phyloP scores from a whole-genome alignment of 2,329 filamentous ascomycete species.

The Bipolaris gigantea region DNA sequence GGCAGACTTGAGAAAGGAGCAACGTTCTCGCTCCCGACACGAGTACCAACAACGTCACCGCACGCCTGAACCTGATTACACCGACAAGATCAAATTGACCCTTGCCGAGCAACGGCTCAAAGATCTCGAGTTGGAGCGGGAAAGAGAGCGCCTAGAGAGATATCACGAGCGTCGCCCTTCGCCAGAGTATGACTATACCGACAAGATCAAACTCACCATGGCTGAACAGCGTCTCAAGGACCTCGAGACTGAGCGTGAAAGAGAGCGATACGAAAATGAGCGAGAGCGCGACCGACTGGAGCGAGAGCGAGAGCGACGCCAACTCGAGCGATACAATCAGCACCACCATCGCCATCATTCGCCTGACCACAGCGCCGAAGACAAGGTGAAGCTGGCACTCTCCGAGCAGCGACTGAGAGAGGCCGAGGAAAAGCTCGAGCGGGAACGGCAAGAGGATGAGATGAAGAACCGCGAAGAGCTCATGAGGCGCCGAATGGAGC shows the following conservation, averaged over 20 bases:
- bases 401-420: constrained; percentile 42
- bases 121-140: constrained; percentile 38
- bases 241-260: constrained; percentile 7
- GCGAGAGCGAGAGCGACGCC: constrained; percentile 36
- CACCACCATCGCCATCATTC: constrained; percentile 9
- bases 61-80: constrained; percentile 10
- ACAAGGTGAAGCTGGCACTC: constrained; percentile 42
- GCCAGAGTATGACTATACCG: constrained; percentile 6
- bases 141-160: constrained; percentile 37
- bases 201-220: constrained; percentile 10
- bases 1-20: constrained; percentile 29
- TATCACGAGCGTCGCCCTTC: neutral
- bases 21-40: constrained; percentile 30
- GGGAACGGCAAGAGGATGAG: constrained; percentile 40
- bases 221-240: constrained; percentile 13
- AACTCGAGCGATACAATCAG: neutral
- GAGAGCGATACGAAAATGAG: constrained; percentile 28
- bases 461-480: constrained; percentile 45
- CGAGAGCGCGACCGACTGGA: constrained; percentile 34
- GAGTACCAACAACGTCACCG: constrained; percentile 28
- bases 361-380: constrained; percentile 12
- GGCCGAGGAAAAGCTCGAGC: constrained; percentile 38
- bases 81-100: constrained; percentile 39
- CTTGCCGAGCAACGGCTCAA: constrained; percentile 41
- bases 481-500: constrained; percentile 37